Percentiles rank a stretch among this genome's conserved stretches.
These are phyloP conservation scores for Strobilomyces echinocephalus DNA, from an alignment of 768 basidiomycete species.

Conservation along the genomic window DNA sequence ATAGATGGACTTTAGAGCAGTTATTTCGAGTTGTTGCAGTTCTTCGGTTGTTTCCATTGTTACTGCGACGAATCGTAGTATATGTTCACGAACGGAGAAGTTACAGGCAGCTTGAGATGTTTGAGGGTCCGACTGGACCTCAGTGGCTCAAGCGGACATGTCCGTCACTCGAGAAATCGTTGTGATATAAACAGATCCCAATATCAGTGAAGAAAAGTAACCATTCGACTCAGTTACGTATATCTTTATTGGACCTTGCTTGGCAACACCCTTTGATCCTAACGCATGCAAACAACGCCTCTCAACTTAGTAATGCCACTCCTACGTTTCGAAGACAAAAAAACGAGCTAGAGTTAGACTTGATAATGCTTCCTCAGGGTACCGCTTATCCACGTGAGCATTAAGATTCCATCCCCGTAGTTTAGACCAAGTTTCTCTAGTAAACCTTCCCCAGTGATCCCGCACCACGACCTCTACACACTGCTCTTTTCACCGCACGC, in stretches of 20 bases:
- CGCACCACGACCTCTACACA: no score
- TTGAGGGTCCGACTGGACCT: constrained; percentile 63
- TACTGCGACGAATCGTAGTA: constrained; percentile 7
- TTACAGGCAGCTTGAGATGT: constrained; percentile 47
- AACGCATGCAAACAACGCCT: constrained; percentile 21
- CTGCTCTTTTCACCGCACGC: no score
- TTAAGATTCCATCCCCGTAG: no score
- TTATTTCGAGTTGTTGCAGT: constrained; percentile 65
- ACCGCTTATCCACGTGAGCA: no score
- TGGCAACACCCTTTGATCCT: constrained; percentile 10
- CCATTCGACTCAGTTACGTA: constrained; percentile 1
- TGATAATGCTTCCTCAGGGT: no score
- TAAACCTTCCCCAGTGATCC: no score
- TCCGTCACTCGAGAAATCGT: constrained; percentile 14
- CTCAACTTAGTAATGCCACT: no score
- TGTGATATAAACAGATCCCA: constrained; percentile 8
- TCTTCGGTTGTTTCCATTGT: constrained; percentile 72
- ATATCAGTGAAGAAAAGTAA: background rate
- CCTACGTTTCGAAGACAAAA: no score
- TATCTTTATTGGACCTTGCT: constrained; percentile 17
- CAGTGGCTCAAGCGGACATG: constrained; percentile 75
- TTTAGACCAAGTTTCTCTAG: no score
- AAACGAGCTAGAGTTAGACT: no score
- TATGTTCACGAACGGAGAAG: constrained; percentile 19
- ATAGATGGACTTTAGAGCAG: constrained; percentile 76